Evolutionary conservation across 306 rosid genomes (phyloP).

Genomic region (Mucuna pruriens): DNA sequence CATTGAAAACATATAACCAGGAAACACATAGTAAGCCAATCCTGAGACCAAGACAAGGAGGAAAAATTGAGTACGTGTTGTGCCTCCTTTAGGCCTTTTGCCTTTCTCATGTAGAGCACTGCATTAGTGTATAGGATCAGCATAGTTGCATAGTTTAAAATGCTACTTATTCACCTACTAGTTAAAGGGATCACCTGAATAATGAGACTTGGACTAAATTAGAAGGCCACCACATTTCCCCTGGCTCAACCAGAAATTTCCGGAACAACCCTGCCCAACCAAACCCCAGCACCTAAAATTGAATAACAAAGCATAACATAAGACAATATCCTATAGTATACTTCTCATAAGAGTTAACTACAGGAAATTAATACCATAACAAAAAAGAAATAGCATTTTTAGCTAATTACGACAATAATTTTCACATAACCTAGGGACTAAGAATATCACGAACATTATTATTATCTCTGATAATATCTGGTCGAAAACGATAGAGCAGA

Average conservation of each 20-base stretch:
- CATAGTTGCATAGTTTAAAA: not conserved
- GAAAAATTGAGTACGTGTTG: constrained; percentile 66
- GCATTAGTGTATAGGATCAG: constrained; percentile 27
- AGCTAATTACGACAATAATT: not conserved
- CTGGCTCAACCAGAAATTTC: constrained; percentile 76
- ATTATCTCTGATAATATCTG: not conserved
- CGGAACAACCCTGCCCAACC: constrained; percentile 88
- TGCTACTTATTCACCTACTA: not conserved
- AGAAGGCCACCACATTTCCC: constrained; percentile 87
- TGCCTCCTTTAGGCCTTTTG: constrained; percentile 57
- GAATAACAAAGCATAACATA: constrained; percentile 17
- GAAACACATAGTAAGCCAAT: constrained; percentile 70
- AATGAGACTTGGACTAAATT: constrained; percentile 81
- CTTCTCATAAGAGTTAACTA: not conserved
- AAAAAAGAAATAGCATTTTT: not conserved
- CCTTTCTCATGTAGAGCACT: constrained; percentile 84
- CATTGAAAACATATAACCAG: constrained; percentile 63
- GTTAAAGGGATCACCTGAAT: constrained; percentile 53
- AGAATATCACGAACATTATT: not conserved
- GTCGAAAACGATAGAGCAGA: not conserved
- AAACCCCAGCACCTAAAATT: constrained; percentile 53
- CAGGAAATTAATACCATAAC: not conserved
- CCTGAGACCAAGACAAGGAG: constrained; percentile 55
- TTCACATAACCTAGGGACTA: not conserved
- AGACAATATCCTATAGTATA: not conserved